Base-by-base conservation (phyloP, 805 yeast genomes). In the Zygosaccharomyces rouxii region DNA sequence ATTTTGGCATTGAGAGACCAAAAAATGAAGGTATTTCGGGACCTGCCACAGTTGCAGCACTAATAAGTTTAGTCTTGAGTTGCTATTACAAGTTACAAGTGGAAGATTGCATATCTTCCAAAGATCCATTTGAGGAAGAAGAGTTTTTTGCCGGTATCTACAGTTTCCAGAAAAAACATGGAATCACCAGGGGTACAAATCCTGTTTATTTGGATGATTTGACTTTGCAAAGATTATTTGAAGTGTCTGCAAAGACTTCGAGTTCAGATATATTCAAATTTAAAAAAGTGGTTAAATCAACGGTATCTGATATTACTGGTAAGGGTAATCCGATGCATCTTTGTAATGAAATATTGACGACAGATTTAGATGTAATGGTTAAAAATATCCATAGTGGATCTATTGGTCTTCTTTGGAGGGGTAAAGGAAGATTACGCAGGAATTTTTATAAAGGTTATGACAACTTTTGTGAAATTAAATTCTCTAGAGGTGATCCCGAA, bases 111-210 rank as follows among this genome's bases (percentile, higher is more conserved):
- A 58, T 86, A 74, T 57, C 84, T 74, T 50, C 94, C 81, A 14
- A 88, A 59, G 98, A 94, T 61, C 92, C 96, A 0, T 82, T 86
- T 60, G 92, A 86, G 52, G 81, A 80, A 44, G 84, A 82, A 46
- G 76, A 76, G 42, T 85, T 92, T 57, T 76, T 81, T 67, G 64
- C 75, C 2, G 78, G 89, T 5, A 76, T 94, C 22, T 79, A 80
- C 2, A 83, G 80, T 50, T 92, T 90, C 63, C 97, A 94, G 64
- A 86, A 81, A 60, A 85, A 82, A 50, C 73, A 75, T 54, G 76
- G 77, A 52, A 59, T 84, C 6, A 35, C 55, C 2, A 57, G 46
- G 35, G 49, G 42, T 4, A 74, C 76, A 3, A 71, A 72, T 50
- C 75, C 76, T 21, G 64, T 79, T 50, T 75, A 74, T 51, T 69